Evolutionary conservation across 768 basidiomycete genomes (phyloP), one percentile per base, ranked within the genome.

Genomic region (Lentinula detonsa): DNA sequence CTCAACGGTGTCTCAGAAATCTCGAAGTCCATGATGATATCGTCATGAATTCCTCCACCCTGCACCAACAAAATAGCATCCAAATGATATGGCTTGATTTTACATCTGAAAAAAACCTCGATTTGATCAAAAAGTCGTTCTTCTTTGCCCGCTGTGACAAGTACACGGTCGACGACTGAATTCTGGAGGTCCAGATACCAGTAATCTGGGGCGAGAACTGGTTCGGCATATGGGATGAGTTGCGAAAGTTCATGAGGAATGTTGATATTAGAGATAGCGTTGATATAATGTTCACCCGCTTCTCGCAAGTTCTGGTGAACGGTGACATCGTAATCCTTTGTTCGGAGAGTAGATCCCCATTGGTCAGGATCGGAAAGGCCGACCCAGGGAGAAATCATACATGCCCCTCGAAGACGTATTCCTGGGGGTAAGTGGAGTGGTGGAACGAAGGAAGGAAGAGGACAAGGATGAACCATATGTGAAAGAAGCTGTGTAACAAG

Each of bases 71-170:
- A 59, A 54, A 68, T 63, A 34, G 63, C 69, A 40, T 74, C 63
- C 21, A 10, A 23, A 45, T 57, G 56, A 46, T 31, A 43, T 13
- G 34, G 35, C 15, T 46, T 45, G 39, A 57, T 57, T n/a, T 43
- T 39, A 10, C 37, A 21, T 42, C 46, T 28, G 42, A 43, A 57
- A 6, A 60, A 58, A 1, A 45, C 57, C 21, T 73, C 65, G 54
- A 74, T 71, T 34, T 71, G 70, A 45, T 75, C 73, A 59, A 70
- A 66, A 55, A 76, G 61, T 35, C 71, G 71, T 65, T 78, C 77
- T 4, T 63, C 64, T 15, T 69, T 67, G 1, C 78, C 76, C 4
- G 69, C 71, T 4, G 74, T 77, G 34, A 79, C 65, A 15, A 77
- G 64, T 4, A 78, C 65, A n/a, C 74, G 69, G 9, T 69, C 67